Conservation (phyloP, 1,284 basidiomycete genomes). For the Ustilago crameri region DNA sequence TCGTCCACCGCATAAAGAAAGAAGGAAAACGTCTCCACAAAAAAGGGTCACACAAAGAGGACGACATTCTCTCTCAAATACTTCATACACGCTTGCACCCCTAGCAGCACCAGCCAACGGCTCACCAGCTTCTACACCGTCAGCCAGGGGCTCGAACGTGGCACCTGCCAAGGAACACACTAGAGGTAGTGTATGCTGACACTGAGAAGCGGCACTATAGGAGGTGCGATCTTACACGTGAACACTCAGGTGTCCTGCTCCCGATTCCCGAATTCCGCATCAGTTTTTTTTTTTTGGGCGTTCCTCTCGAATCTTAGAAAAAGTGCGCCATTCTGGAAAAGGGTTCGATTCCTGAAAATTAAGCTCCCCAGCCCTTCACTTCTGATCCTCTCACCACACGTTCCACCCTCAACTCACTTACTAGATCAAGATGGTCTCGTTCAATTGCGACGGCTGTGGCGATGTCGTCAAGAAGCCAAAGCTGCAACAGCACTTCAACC, state of each 20-base stretch:
- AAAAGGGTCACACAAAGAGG: too few relatives aligned
- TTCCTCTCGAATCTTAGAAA: slow-evolving; percentile 10
- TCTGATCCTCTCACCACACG: not conserved
- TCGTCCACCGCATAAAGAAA: too few relatives aligned
- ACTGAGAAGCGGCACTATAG: not conserved
- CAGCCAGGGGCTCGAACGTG: too few relatives aligned
- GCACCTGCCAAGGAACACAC: too few relatives aligned
- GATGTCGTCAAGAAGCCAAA: slow-evolving; percentile 68
- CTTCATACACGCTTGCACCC: too few relatives aligned
- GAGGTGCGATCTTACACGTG: not conserved
- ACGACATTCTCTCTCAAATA: too few relatives aligned
- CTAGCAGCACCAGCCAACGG: too few relatives aligned
- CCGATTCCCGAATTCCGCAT: slow-evolving; percentile 9
- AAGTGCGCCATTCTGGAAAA: not conserved
- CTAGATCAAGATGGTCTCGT: slow-evolving; percentile 53
- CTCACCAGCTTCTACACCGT: too few relatives aligned
- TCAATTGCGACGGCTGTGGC: slow-evolving; percentile 66
- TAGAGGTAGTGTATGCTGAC: not conserved
- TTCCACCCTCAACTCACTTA: not conserved
- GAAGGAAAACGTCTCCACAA: too few relatives aligned
- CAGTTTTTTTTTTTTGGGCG: not conserved
- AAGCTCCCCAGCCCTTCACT: not conserved
- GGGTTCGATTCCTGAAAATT: slow-evolving; percentile 9
- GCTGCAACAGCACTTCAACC: slow-evolving; percentile 62
- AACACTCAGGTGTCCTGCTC: not conserved